Evolutionary conservation across 1,139 yeast species (phyloP), one percentile per base, ranked within the genome.

Genomic region (Magnusiomyces magnusii): DNA sequence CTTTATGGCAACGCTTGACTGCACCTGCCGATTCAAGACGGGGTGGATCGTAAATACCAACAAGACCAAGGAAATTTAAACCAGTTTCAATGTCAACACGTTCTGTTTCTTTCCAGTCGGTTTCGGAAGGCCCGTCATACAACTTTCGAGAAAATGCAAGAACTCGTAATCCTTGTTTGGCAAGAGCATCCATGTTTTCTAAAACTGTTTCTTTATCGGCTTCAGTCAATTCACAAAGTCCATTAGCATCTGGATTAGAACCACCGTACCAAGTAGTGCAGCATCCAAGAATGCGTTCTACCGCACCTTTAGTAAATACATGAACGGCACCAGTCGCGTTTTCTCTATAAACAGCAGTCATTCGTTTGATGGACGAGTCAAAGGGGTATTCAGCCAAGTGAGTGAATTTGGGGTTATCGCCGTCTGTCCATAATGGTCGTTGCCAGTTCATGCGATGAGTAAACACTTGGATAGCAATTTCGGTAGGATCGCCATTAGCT

Each of bases 11-110:
- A 64, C 76, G 72, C 65, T 79, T 79, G 47, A 87, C 95, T 2
- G 90, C 83, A 13, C 76, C 79, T 19, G 85, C 83, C 23, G 91
- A 82, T 74, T 87, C 93, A 9, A 78, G 77, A 67, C 95, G 79
- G 58, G 95, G 95, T 27, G 95, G 95, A 70, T 87, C 95, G 70
- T 87, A 87, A 63, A 87, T 86, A 62, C 95, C 95, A 65, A 86
- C 83, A 47, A 87, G 75, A 1, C 95, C 95, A 57, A 82, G 76
- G 66, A 87, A 85, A 1, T 77, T 77, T 58, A 87, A 76, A 27
- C 77, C 75, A 17, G 74, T 67, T 69, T 87, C 95, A 57, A 86
- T 79, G 1, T 65, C 64, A 9, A 76, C 82, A 64, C 95, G 78
- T 42, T 78, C 75, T 31, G 67, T 64, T 28, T 69, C 66, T 27